These are phyloP conservation scores for Symbiotaphrina buchneri DNA, from an alignment of 495 filamentous ascomycete genomes.

Conservation along the genomic window DNA sequence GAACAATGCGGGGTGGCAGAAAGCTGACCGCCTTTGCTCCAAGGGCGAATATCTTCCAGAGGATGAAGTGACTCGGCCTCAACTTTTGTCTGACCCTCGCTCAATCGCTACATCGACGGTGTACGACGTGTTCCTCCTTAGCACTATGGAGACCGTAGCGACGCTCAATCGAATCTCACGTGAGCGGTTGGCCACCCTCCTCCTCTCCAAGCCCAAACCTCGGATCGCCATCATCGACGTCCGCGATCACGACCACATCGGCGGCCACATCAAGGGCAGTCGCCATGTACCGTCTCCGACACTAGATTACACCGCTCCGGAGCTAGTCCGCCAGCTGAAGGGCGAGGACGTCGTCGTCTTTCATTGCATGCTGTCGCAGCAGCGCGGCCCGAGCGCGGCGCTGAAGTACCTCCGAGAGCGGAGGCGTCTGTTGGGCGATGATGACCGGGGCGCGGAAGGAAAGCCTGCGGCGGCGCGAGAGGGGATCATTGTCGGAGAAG, in stretches of 20 bases:
- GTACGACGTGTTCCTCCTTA: too few relatives aligned
- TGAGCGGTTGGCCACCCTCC: too few relatives aligned
- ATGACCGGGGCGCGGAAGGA: constrained; percentile 5
- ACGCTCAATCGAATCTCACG: too few relatives aligned
- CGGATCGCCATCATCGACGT: constrained; percentile 79
- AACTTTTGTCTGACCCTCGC: too few relatives aligned
- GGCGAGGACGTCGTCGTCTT: constrained; percentile 75
- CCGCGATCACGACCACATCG: constrained; percentile 75
- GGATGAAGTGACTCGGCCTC: too few relatives aligned
- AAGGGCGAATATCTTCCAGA: too few relatives aligned
- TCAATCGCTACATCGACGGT: too few relatives aligned
- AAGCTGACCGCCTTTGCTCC: too few relatives aligned
- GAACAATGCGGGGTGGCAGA: too few relatives aligned
- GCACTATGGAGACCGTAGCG: too few relatives aligned
- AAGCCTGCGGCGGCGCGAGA: too few relatives aligned
- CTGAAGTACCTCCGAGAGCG: constrained; percentile 43
- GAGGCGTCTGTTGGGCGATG: constrained; percentile 19
- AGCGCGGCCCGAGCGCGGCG: constrained; percentile 55
- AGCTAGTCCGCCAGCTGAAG: constrained; percentile 54
- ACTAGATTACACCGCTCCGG: constrained; percentile 55
- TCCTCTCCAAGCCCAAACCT: too few relatives aligned
- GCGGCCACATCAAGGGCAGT: constrained; percentile 65
- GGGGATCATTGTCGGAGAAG: constrained; percentile 7
- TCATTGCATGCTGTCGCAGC: constrained; percentile 86
- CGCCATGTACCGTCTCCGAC: constrained; percentile 48